Evolutionary conservation across 208 protist genomes (phyloP), one percentile per base, ranked within the genome.

Genomic region (Wallacemonas sp.): DNA sequence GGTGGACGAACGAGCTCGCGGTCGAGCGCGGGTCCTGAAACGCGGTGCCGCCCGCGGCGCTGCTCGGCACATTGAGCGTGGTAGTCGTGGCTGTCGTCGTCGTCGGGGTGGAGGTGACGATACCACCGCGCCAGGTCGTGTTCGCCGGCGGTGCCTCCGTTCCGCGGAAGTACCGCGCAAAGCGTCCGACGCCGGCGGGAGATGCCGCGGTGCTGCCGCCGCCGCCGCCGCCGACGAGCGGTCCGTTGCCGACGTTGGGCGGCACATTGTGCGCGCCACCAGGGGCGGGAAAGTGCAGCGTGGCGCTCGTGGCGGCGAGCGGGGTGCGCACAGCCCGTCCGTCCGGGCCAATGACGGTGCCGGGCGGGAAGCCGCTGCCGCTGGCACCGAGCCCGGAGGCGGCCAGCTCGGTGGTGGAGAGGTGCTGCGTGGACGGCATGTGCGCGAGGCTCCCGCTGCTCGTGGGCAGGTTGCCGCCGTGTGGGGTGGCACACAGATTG

Each of bases 111-210:
- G 48, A 28, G 8, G 31, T 10, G 3, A 59, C 32, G 10, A 18
- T 29, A 10, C 52, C 52, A 41, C 52, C 52, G 10, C 52, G 52
- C 52, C 52, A 59, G 10, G 52, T 59, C 52, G 39, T 59, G 31
- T 12, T 44, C 11, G 62, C 23, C 50, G 31, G 25, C 10, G 62
- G 4, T 3, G 65, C 50, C 49, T 52, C 48, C 3, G 28, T 16
- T 11, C 20, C 18, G 5, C 42, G 11, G 62, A 67, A 52, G 32
- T 57, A 44, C n/a, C 62, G 32, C n/a, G 44, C 20, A 0, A 57
- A 46, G 28, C 62, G 36, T 14, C 62, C 23, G 26, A 52, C 32
- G 10, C 31, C 61, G 4, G 41, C 59, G 11, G n/a, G 28, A 33
- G 45, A 12, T 18, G 31, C 23, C 4, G 8, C 11, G 18, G 44